These are phyloP conservation scores for Blastobotrys apis DNA, from an alignment of 1,139 yeast genomes.

Conservation along the genomic window DNA sequence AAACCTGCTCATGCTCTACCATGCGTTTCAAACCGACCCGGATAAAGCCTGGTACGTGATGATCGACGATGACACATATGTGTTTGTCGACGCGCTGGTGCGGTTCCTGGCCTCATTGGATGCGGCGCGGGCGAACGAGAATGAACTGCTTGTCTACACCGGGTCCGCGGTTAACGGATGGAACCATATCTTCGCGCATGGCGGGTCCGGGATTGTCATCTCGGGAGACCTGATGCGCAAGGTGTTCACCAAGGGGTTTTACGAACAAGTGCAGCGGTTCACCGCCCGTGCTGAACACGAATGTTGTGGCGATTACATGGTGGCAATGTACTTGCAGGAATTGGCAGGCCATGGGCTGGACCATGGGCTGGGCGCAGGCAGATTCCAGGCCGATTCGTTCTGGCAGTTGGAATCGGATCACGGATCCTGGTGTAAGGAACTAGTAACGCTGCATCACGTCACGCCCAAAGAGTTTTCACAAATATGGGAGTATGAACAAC, in stretches of 20 bases:
- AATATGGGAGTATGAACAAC: not conserved
- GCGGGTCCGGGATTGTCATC: conserved; percentile 37
- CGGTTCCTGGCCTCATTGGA: conserved; percentile 22
- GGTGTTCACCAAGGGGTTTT: conserved; percentile 22
- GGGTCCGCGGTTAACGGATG: not conserved
- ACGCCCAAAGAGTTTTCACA: not conserved
- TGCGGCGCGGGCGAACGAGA: conserved; percentile 11
- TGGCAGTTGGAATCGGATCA: conserved; percentile 17
- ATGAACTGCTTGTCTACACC: conserved; percentile 3
- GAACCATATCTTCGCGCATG: conserved; percentile 32
- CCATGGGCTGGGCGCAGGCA: conserved; percentile 18
- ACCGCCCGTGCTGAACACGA: conserved; percentile 21
- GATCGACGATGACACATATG: conserved; percentile 38
- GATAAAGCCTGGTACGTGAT: conserved; percentile 35
- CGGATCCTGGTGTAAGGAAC: conserved; percentile 34
- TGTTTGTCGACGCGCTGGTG: conserved; percentile 30
- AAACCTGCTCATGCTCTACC: conserved; percentile 38
- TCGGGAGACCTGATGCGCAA: conserved; percentile 32
- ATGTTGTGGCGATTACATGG: conserved; percentile 37
- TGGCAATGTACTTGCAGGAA: conserved; percentile 25
- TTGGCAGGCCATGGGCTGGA: conserved; percentile 26
- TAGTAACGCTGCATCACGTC: conserved; percentile 30
- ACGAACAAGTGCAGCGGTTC: conserved; percentile 16
- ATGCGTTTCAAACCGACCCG: conserved; percentile 34
- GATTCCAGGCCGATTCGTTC: conserved; percentile 23